Evolutionary conservation across 2,329 filamentous ascomycete genomes (phyloP).

Genomic region (Microsporum canis): DNA sequence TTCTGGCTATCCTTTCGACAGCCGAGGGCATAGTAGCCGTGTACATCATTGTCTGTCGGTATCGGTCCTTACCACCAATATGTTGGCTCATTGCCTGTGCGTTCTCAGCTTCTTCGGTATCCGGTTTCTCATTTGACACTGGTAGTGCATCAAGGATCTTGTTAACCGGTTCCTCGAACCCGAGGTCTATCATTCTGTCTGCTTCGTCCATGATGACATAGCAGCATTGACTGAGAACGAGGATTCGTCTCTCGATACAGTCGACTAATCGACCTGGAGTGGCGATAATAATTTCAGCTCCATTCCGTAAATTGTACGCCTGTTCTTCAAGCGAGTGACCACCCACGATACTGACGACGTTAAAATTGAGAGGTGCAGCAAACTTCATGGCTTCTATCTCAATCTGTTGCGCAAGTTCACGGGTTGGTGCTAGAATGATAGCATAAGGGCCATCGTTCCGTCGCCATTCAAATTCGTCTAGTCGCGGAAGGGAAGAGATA

Average conservation of each 20-base stretch:
- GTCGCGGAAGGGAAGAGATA: constrained; percentile 76
- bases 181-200: constrained; percentile 96
- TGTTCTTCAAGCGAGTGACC: constrained; percentile 93
- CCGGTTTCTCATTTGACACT: constrained; percentile 87
- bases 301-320: constrained; percentile 75
- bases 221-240: constrained; percentile 91
- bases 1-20: constrained; percentile 91
- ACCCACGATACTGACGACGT: constrained; percentile 93
- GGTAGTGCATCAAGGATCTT: constrained; percentile 93
- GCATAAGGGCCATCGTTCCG: constrained; percentile 94
- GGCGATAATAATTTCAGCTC: constrained; percentile 96
- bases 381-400: constrained; percentile 91
- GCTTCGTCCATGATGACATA: constrained; percentile 99
- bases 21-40: constrained; percentile 92
- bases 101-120: constrained; percentile 84
- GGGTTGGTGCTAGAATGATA: constrained; percentile 91
- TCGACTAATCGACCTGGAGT: constrained; percentile 94
- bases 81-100: constrained; percentile 71
- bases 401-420: constrained; percentile 95
- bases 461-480: constrained; percentile 69
- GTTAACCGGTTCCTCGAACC: constrained; percentile 95
- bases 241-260: constrained; percentile 83
- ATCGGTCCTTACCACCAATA: constrained; percentile 63
- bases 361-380: constrained; percentile 79
- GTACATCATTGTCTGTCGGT: constrained; percentile 99